phyloP scores from a whole-genome alignment of 1,139 yeast genomes.

The Pichia kudriavzevii region DNA sequence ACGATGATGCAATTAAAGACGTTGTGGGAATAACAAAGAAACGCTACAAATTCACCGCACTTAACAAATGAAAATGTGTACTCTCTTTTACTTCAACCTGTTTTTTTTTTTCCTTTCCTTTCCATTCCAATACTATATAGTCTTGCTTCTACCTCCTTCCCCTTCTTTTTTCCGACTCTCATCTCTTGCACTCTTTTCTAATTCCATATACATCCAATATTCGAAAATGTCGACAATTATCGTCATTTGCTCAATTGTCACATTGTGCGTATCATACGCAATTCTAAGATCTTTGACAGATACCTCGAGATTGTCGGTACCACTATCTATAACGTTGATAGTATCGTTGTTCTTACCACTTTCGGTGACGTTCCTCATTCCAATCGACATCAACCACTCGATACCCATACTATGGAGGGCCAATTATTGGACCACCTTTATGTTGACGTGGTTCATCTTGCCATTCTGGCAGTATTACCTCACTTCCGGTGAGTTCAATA shows the following conservation, averaged over 20 bases:
- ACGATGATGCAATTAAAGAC: conserved; percentile 87
- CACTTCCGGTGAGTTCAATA: conserved; percentile 58
- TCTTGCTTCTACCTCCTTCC: too few species aligned
- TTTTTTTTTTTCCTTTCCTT: not conserved
- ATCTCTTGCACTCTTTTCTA: too few species aligned
- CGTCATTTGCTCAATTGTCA: conserved; percentile 3
- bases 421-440: conserved; percentile 75
- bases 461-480: conserved; percentile 71
- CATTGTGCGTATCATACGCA: conserved; percentile 5
- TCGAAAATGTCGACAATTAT: not conserved
- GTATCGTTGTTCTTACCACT: conserved; percentile 47
- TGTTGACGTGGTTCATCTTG: conserved; percentile 63
- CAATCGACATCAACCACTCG: conserved; percentile 37
- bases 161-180: too few species aligned
- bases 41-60: conserved; percentile 49
- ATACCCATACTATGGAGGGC: conserved; percentile 49
- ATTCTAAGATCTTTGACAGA: conserved; percentile 8
- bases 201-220: too few species aligned
- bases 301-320: conserved; percentile 5
- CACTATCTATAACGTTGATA: conserved; percentile 34
- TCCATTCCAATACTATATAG: too few species aligned
- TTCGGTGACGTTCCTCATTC: conserved; percentile 47
- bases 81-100: not conserved
- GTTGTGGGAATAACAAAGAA: conserved; percentile 63
- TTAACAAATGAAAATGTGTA: not conserved